Evolutionary conservation across 176 grass and related monocot genomes (phyloP).

Genomic region (Ananas comosus): DNA sequence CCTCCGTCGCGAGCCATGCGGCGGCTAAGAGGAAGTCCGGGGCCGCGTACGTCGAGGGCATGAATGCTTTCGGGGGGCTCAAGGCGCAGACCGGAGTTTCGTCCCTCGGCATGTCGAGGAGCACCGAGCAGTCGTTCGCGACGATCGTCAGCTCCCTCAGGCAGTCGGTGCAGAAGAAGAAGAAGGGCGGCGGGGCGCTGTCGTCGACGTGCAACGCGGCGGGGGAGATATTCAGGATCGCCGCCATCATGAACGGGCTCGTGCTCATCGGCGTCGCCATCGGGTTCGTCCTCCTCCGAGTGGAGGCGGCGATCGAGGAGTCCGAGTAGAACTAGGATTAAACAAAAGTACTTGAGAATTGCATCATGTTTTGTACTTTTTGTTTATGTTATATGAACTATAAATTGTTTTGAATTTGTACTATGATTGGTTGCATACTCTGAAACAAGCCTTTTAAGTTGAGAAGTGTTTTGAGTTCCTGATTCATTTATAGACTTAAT

Average conservation of each 20-base stretch:
- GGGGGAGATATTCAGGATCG: constrained; percentile 73
- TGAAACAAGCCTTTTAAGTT: background rate
- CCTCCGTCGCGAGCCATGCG: constrained; percentile 15
- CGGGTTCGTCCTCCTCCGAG: constrained; percentile 80
- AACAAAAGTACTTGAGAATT: background rate
- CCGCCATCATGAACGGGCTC: constrained; percentile 70
- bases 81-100: constrained; percentile 50
- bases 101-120: constrained; percentile 40
- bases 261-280: constrained; percentile 77
- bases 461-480: background rate
- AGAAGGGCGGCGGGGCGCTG: constrained; percentile 36
- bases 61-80: constrained; percentile 59
- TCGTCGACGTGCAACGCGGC: constrained; percentile 57
- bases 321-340: constrained; percentile 31
- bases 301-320: constrained; percentile 69
- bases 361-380: background rate
- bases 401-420: background rate
- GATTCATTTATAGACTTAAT: background rate
- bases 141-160: constrained; percentile 33
- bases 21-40: constrained; percentile 27
- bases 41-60: constrained; percentile 41
- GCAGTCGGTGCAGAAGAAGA: constrained; percentile 7
- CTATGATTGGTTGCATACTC: background rate
- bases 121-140: constrained; percentile 54
- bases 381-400: background rate